Base-by-base conservation (phyloP, 108 stramenopile genomes). In the Parietichytrium sp. region DNA sequence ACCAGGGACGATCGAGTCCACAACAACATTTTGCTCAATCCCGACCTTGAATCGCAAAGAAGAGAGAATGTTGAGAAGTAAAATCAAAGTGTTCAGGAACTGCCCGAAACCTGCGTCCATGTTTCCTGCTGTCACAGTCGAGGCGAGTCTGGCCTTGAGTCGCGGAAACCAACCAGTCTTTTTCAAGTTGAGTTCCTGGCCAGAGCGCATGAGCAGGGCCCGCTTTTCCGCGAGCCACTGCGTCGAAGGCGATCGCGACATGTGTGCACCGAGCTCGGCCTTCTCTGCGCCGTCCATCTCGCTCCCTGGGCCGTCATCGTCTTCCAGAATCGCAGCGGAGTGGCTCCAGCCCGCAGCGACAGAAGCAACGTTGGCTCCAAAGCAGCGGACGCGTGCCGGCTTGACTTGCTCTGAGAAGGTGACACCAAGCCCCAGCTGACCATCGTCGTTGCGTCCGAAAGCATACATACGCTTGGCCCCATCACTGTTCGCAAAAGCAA, bases 391-490 rank as follows among this genome's bases (percentile, higher is more conserved):
- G 42, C 61, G 61, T 42, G 45, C 23, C 10, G 61, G 61, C 8
- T n/a, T 15, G 20, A 25, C 2, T 20, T 72, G 61, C 38, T 72
- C 61, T 6, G 61, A 72, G 42, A 72, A 72, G 6, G 61, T 72
- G 8, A 42, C 45, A 8, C 61, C 61, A 6, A 42, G 38, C 23
- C 61, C 61, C 10, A 72, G 61, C 42, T 72, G 61, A 25, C 61
- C 61, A 27, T 72, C 61, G 42, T 72, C 61, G 33, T 72, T 72
- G 61, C 61, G 61, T 16, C 61, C 61, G 38, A 33, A 72, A 7
- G 61, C 61, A 27, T 45, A 72, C 61, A 72, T 72, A 42, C 61
- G 61, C 42, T 72, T 72, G 33, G 61, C 61, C 2, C 61, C 61
- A 27, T 72, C 61, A 25, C 61, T 72, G 15, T 36, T 42, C 38